Percentiles rank a stretch among this genome's conserved stretches.
These are phyloP conservation scores for Lasiosphaeria hispida DNA, from an alignment of 495 filamentous ascomycete genomes.

Conservation along the genomic window DNA sequence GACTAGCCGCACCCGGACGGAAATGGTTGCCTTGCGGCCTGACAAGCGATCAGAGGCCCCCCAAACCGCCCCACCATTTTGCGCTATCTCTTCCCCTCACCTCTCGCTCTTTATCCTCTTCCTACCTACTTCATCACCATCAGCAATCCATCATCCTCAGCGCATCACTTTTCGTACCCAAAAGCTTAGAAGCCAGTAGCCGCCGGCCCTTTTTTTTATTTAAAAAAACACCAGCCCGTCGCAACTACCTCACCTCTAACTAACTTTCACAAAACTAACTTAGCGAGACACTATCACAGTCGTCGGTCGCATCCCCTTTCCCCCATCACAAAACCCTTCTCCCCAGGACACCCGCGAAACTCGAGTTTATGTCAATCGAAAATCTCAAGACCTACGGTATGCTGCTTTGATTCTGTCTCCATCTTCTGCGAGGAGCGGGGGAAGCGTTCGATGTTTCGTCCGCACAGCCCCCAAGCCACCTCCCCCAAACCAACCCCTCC, in stretches of 20 bases:
- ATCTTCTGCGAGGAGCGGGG: neutral
- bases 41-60: slow-evolving; percentile 4
- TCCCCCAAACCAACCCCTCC: slow-evolving; percentile 2
- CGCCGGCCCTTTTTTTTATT: neutral
- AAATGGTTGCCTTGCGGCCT: slow-evolving; percentile 30
- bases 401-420: slow-evolving; percentile 32
- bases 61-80: slow-evolving; percentile 23
- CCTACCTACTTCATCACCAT: slow-evolving; percentile 6
- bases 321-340: slow-evolving; percentile 40
- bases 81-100: slow-evolving; percentile 27
- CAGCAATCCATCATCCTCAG: neutral
- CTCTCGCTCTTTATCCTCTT: slow-evolving; percentile 13
- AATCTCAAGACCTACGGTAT: slow-evolving; percentile 99
- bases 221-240: slow-evolving; percentile 1
- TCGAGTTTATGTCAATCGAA: slow-evolving; percentile 99
- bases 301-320: slow-evolving; percentile 45
- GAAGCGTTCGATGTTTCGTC: neutral
- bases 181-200: neutral
- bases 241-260: slow-evolving; percentile 15
- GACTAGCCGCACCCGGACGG: neutral
- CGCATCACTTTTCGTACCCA: slow-evolving; percentile 3
- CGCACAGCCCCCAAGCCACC: neutral
- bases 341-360: slow-evolving; percentile 48
- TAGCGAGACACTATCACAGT: slow-evolving; percentile 38
- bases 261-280: slow-evolving; percentile 11